A percentile compares a stretch with the other conserved stretches of the same genome.
phyloP scores from a whole-genome alignment of 2,329 filamentous ascomycete genomes.

The Myriosclerotinia scirpicola region DNA sequence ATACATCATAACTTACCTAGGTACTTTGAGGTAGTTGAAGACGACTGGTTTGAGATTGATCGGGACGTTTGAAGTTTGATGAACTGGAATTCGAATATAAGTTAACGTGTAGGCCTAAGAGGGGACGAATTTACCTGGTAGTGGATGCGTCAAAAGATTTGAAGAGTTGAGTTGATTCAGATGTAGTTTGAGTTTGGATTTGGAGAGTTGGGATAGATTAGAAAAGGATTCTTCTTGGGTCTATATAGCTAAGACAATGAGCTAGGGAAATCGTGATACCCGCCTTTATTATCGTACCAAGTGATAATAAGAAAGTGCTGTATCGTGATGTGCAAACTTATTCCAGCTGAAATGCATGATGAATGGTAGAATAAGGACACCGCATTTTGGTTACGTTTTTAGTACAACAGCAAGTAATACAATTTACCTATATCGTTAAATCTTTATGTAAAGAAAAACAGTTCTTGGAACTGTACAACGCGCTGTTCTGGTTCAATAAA shows the following conservation, averaged over 20 bases:
- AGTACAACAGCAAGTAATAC: not conserved
- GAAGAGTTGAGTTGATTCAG: not conserved
- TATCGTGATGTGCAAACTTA: not conserved
- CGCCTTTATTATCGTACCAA: not conserved
- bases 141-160: not conserved
- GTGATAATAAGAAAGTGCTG: not conserved
- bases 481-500: not conserved
- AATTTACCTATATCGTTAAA: not conserved
- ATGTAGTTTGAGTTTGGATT: not conserved
- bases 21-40: not conserved
- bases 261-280: not conserved
- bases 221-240: not conserved
- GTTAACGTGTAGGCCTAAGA: not conserved
- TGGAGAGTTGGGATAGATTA: not conserved
- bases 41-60: not conserved
- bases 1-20: constrained; percentile 3
- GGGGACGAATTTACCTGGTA: constrained; percentile 9
- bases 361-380: not conserved
- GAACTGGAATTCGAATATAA: not conserved
- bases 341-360: not conserved
- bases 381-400: not conserved
- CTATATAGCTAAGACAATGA: constrained; percentile 19
- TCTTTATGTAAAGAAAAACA: not conserved
- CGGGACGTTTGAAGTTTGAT: not conserved
- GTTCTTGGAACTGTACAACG: not conserved